Evolutionary conservation across 768 basidiomycete species (phyloP).

Genomic region (Daedalea quercina): DNA sequence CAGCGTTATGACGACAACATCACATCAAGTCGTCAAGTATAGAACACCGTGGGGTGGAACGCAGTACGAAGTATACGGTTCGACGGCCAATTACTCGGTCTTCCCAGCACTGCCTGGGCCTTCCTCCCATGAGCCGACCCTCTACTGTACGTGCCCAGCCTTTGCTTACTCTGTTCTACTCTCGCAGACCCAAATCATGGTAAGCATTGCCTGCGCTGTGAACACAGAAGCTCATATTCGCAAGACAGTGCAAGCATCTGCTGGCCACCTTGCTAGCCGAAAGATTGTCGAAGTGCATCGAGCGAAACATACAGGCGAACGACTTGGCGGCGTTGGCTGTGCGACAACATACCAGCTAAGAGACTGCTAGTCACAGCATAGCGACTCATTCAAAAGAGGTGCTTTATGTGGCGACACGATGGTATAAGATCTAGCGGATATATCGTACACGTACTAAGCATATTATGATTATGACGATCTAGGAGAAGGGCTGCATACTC

Average conservation of each 20-base stretch:
- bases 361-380: background rate
- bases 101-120: conserved; percentile 27
- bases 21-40: conserved; percentile 51
- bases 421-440: no score
- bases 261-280: conserved; percentile 59
- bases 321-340: conserved; percentile 41
- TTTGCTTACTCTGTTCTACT: conserved; percentile 60
- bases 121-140: conserved; percentile 21
- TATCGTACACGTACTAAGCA: no score
- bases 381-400: no score
- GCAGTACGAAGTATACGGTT: conserved; percentile 64
- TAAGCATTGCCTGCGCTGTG: conserved; percentile 19
- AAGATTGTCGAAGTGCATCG: conserved; percentile 42
- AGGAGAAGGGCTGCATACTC: no score
- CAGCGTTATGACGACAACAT: background rate
- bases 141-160: conserved; percentile 72
- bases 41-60: conserved; percentile 47
- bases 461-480: no score
- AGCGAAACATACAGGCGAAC: conserved; percentile 39
- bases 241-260: conserved; percentile 71
- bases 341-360: conserved; percentile 9
- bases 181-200: conserved; percentile 59
- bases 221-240: background rate
- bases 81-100: conserved; percentile 56
- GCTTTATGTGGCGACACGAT: no score